Conservation (phyloP, 768 basidiomycete species). For the Mycena filopes region DNA sequence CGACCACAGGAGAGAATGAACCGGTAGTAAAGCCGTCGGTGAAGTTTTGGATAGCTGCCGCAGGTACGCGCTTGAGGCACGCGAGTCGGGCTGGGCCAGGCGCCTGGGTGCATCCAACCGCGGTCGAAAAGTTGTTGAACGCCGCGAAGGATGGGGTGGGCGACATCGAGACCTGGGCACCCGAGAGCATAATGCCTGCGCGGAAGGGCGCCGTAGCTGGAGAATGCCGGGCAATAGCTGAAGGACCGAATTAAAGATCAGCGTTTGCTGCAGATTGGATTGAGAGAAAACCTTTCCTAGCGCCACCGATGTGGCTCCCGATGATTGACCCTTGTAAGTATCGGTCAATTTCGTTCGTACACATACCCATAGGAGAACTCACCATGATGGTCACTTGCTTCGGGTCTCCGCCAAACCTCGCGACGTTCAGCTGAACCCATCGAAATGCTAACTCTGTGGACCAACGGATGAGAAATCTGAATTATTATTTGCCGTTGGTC, state of each 20-base stretch:
- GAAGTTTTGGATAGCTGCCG: slow-evolving; percentile 30
- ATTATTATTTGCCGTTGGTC: neutral
- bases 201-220: slow-evolving; percentile 18
- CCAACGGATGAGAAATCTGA: neutral
- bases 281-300: no score
- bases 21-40: slow-evolving; percentile 28
- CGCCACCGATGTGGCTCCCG: slow-evolving; percentile 13
- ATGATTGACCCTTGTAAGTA: slow-evolving; percentile 23
- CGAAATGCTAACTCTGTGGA: slow-evolving; percentile 37
- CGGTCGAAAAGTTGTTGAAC: slow-evolving; percentile 29
- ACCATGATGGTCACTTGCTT: slow-evolving; percentile 44
- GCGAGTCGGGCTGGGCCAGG: slow-evolving; percentile 34
- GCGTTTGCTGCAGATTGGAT: no score
- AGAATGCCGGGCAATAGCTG: neutral
- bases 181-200: slow-evolving; percentile 25
- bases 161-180: neutral
- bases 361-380: no score
- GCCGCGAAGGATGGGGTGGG: slow-evolving; percentile 9
- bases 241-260: no score
- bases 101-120: slow-evolving; percentile 30
- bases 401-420: slow-evolving; percentile 56
- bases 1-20: slow-evolving; percentile 17
- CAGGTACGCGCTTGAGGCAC: slow-evolving; percentile 37
- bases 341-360: neutral
- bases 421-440: slow-evolving; percentile 58